A percentile compares a stretch with the other conserved stretches of the same genome.
These are phyloP conservation scores for Diaporthe ampelina DNA, from an alignment of 2,329 filamentous ascomycete genomes.

Conservation along the genomic window DNA sequence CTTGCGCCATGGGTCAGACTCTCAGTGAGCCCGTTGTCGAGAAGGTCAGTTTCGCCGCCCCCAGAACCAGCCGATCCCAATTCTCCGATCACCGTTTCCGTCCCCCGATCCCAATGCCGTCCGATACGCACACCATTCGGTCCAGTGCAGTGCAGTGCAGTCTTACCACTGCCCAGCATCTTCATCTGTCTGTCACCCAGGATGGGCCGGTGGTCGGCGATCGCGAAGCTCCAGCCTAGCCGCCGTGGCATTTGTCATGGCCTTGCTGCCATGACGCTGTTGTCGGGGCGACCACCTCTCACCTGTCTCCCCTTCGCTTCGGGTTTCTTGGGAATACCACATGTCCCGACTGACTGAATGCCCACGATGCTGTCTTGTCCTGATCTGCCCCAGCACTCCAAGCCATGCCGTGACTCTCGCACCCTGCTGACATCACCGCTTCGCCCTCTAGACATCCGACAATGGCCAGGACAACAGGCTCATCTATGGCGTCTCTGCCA, in stretches of 20 bases:
- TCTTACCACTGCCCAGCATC: not conserved
- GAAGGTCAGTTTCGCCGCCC: constrained; percentile 78
- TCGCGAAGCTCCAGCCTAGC: constrained; percentile 1
- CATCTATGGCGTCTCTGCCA: constrained; percentile 94
- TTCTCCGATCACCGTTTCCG: not conserved
- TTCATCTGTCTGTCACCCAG: not conserved
- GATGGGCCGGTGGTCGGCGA: not conserved
- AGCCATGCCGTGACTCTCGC: constrained; percentile 16
- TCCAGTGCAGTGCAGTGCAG: not conserved
- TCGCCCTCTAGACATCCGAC: constrained; percentile 78
- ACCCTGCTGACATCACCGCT: constrained; percentile 47
- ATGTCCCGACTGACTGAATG: not conserved
- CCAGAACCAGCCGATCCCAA: constrained; percentile 18
- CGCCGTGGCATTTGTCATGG: constrained; percentile 2
- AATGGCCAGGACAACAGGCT: constrained; percentile 93
- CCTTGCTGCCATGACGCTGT: not conserved
- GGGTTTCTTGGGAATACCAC: not conserved
- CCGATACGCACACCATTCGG: not conserved
- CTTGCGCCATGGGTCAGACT: constrained; percentile 90
- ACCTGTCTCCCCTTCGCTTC: not conserved
- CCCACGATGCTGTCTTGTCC: constrained; percentile 28
- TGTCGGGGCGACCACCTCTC: constrained; percentile 29
- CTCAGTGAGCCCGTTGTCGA: constrained; percentile 98
- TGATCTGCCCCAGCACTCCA: not conserved
- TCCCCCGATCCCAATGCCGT: not conserved